A percentile compares a stretch with the other conserved stretches of the same genome.
These are phyloP conservation scores for Coniochaeta prunicola DNA, from an alignment of 2,329 filamentous ascomycete species.

Conservation along the genomic window DNA sequence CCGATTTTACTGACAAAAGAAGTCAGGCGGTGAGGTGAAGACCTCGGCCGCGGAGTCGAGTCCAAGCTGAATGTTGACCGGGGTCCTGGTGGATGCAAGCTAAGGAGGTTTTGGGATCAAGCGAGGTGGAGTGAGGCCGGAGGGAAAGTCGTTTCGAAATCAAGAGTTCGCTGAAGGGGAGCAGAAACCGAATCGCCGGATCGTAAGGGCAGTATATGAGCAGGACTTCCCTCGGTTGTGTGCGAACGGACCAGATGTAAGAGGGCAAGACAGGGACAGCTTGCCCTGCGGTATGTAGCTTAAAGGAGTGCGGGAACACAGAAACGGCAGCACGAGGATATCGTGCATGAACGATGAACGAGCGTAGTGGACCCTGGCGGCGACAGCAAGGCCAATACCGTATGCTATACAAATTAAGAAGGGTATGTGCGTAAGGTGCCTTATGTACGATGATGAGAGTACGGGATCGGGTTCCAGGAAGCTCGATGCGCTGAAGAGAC, in stretches of 20 bases:
- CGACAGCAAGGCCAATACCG: neutral
- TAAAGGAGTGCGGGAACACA: conserved; percentile 21
- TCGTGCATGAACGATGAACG: conserved; percentile 28
- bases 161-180: neutral
- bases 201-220: neutral
- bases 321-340: conserved; percentile 15
- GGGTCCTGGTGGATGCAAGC: neutral
- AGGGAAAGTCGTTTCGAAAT: neutral
- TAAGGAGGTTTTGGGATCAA: neutral
- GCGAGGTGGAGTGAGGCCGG: neutral
- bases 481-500: neutral
- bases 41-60: neutral
- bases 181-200: neutral
- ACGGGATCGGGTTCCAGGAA: conserved; percentile 1
- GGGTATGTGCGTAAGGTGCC: neutral
- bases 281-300: conserved; percentile 17
- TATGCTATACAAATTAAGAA: neutral
- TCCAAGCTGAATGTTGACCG: neutral
- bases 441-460: conserved; percentile 4
- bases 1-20: neutral
- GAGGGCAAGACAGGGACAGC: conserved; percentile 8
- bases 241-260: conserved; percentile 3
- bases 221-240: conserved; percentile 3
- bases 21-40: neutral
- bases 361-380: conserved; percentile 15